Evolutionary conservation across 1,284 basidiomycete species (phyloP).

Genomic region (Trametes hirsuta): DNA sequence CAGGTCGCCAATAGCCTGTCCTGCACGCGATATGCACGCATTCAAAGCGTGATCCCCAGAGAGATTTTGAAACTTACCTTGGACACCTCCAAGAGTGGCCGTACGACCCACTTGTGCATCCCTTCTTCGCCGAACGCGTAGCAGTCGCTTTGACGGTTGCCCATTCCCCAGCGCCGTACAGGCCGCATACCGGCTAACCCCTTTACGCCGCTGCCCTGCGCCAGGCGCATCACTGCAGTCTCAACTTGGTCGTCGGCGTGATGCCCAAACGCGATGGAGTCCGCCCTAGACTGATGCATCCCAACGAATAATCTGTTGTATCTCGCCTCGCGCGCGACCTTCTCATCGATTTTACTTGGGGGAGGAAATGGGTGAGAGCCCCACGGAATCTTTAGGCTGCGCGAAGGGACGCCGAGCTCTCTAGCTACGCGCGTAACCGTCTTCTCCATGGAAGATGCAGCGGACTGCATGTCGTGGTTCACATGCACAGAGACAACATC

Average conservation of each 20-base stretch:
- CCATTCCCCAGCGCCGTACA: slow-evolving; percentile 78
- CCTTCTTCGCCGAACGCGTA: slow-evolving; percentile 54
- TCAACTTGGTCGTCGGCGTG: slow-evolving; percentile 83
- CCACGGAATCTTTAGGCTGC: slow-evolving; percentile 59
- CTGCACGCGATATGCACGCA: slow-evolving; percentile 38
- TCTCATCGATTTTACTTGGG: slow-evolving; percentile 42
- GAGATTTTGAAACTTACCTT: slow-evolving; percentile 53
- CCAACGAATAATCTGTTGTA: slow-evolving; percentile 55
- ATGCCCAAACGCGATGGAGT: slow-evolving; percentile 66
- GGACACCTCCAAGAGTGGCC: slow-evolving; percentile 65
- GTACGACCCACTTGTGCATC: slow-evolving; percentile 66
- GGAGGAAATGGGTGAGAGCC: slow-evolving; percentile 52
- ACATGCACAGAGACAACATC: slow-evolving; percentile 63
- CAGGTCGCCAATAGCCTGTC: slow-evolving; percentile 78
- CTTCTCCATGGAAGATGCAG: slow-evolving; percentile 57
- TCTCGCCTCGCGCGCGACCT: slow-evolving; percentile 58
- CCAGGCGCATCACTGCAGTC: slow-evolving; percentile 71
- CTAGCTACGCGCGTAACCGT: slow-evolving; percentile 47
- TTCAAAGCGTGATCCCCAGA: neutral
- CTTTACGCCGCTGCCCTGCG: slow-evolving; percentile 52
- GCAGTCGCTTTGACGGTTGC: slow-evolving; percentile 37
- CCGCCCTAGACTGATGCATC: slow-evolving; percentile 44
- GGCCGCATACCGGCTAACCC: slow-evolving; percentile 70
- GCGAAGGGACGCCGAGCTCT: slow-evolving; percentile 50
- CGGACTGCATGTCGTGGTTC: slow-evolving; percentile 65